Percentiles rank a stretch among this genome's conserved stretches.
Conservation (phyloP, 2,329 filamentous ascomycete species). For the Monilinia laxa region DNA sequence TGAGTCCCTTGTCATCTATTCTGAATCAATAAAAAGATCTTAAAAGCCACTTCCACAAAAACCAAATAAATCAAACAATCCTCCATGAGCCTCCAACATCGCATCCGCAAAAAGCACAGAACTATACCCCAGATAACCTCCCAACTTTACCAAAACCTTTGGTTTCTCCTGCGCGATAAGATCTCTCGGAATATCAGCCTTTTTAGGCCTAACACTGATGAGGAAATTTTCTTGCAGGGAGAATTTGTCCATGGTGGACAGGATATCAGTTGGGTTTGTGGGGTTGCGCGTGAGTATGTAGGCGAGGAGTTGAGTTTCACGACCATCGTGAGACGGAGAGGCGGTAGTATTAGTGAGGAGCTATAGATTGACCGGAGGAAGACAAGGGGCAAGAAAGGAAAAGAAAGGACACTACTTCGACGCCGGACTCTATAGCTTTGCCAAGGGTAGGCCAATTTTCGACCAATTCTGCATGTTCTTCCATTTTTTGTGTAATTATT, state of each 20-base stretch:
- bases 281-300: conserved; percentile 47
- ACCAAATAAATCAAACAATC: background rate
- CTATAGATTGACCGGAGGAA: background rate
- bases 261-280: conserved; percentile 59
- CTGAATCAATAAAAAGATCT: background rate
- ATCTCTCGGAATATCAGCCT: conserved; percentile 66
- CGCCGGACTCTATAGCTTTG: background rate
- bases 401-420: conserved; percentile 6
- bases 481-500: background rate
- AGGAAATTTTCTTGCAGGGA: conserved; percentile 63
- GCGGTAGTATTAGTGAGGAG: background rate
- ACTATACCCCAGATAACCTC: conserved; percentile 80
- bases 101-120: conserved; percentile 71
- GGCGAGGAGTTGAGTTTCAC: conserved; percentile 70
- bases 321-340: conserved; percentile 61
- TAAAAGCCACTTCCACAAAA: too few species aligned
- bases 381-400: background rate
- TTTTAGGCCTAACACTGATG: conserved; percentile 75
- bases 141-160: conserved; percentile 69
- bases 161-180: conserved; percentile 68
- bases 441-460: conserved; percentile 3
- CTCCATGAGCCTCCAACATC: conserved; percentile 44
- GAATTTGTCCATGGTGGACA: conserved; percentile 69
- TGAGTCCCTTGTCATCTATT: conserved; percentile 60
- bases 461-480: background rate